phyloP scores from a whole-genome alignment of 177 flowering plant genomes.

The Vitis hybrid region DNA sequence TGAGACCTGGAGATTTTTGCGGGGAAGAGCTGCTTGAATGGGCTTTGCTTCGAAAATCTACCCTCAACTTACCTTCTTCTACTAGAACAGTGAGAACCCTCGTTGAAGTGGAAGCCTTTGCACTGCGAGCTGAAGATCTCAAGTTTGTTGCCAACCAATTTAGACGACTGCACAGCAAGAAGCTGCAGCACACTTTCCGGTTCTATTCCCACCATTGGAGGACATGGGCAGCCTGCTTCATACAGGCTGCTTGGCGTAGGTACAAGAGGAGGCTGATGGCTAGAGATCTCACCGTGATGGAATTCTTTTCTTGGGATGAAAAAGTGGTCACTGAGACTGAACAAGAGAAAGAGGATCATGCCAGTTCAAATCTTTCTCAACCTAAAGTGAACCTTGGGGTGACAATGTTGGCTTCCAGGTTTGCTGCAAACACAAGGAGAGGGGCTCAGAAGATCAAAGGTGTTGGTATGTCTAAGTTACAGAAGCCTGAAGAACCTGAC shows the following conservation, averaged over 20 bases:
- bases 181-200: slow-evolving; percentile 87
- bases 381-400: slow-evolving; percentile 48
- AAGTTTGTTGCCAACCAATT: slow-evolving; percentile 93
- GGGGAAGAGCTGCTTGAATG: slow-evolving; percentile 95
- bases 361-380: slow-evolving; percentile 26
- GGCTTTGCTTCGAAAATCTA: slow-evolving; percentile 85
- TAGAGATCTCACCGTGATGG: slow-evolving; percentile 38
- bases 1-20: slow-evolving; percentile 93
- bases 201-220: slow-evolving; percentile 96
- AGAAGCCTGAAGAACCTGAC: slow-evolving; percentile 85
- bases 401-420: slow-evolving; percentile 68
- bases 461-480: slow-evolving; percentile 44
- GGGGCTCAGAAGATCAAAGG: slow-evolving; percentile 58
- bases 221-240: slow-evolving; percentile 96
- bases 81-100: slow-evolving; percentile 84
- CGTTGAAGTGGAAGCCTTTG: slow-evolving; percentile 91
- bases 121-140: slow-evolving; percentile 84
- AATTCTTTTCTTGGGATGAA: slow-evolving; percentile 45
- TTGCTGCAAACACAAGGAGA: slow-evolving; percentile 78
- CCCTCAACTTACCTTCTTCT: slow-evolving; percentile 79
- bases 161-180: slow-evolving; percentile 85
- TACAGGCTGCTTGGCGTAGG: slow-evolving; percentile 93
- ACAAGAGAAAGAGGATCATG: slow-evolving; percentile 33
- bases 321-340: slow-evolving; percentile 21
- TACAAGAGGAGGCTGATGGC: slow-evolving; percentile 58